phyloP scores from a whole-genome alignment of 331 rosid genomes.

The Quercus phellos region DNA sequence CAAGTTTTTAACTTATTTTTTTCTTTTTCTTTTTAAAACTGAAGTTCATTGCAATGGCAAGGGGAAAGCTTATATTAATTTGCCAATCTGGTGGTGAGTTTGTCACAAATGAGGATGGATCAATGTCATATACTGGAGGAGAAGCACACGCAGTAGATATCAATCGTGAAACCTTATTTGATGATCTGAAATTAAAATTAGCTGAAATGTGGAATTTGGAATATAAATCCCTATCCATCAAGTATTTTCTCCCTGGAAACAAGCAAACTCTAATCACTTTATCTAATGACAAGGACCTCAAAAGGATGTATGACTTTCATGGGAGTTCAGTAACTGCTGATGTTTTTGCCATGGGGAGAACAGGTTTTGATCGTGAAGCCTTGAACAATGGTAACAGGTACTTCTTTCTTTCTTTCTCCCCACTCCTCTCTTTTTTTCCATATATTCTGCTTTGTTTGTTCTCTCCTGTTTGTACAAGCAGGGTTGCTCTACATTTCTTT shows the following conservation, averaged over 20 bases:
- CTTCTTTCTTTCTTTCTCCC: conserved; percentile 1
- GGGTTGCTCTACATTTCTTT: not conserved
- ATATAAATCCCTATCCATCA: conserved; percentile 34
- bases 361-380: conserved; percentile 28
- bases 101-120: conserved; percentile 39
- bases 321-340: conserved; percentile 42
- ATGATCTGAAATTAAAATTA: conserved; percentile 44
- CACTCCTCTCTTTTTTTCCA: not conserved
- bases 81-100: conserved; percentile 50
- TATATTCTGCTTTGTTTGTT: not conserved
- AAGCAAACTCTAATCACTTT: conserved; percentile 39
- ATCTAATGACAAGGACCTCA: conserved; percentile 45
- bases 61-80: conserved; percentile 52
- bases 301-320: conserved; percentile 52
- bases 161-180: conserved; percentile 34
- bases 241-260: conserved; percentile 57
- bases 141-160: conserved; percentile 59
- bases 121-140: conserved; percentile 47
- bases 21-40: not conserved
- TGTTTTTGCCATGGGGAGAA: conserved; percentile 37
- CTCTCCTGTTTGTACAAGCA: not conserved
- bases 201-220: conserved; percentile 41
- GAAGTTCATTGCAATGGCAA: conserved; percentile 37
- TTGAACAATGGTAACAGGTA: conserved; percentile 33
- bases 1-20: not conserved